A percentile compares a stretch with the other conserved stretches of the same genome.
Evolutionary conservation across 441 rosid species (phyloP).

Genomic region (Isatis lusitanica): DNA sequence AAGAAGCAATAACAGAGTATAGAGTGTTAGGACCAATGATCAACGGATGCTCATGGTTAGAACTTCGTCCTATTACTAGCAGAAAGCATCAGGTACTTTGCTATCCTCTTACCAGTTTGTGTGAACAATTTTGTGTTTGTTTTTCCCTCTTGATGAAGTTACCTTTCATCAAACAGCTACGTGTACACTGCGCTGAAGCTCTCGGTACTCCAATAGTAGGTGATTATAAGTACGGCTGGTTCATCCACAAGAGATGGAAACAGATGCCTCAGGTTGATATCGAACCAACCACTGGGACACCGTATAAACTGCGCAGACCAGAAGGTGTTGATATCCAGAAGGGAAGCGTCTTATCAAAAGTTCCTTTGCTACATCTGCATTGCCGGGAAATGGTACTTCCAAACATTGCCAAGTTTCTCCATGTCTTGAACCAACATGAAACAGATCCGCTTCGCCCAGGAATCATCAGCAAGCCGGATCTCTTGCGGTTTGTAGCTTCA

Average conservation of each 20-base stretch:
- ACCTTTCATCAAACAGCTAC: slow-evolving; percentile 45
- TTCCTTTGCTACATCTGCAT: slow-evolving; percentile 69
- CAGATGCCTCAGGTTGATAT: slow-evolving; percentile 56
- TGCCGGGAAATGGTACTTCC: slow-evolving; percentile 73
- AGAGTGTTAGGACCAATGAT: slow-evolving; percentile 80
- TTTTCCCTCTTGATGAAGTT: neutral
- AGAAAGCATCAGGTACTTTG: slow-evolving; percentile 67
- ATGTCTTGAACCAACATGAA: slow-evolving; percentile 38
- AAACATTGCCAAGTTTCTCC: slow-evolving; percentile 61
- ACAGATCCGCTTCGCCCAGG: slow-evolving; percentile 25
- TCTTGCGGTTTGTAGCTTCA: slow-evolving; percentile 71
- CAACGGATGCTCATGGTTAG: slow-evolving; percentile 71
- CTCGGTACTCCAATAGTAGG: slow-evolving; percentile 75
- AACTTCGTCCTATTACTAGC: slow-evolving; percentile 59
- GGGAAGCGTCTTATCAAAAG: slow-evolving; percentile 69
- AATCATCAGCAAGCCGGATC: slow-evolving; percentile 47
- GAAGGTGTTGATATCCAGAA: slow-evolving; percentile 70
- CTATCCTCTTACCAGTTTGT: neutral
- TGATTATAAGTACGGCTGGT: slow-evolving; percentile 77
- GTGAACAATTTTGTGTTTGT: neutral
- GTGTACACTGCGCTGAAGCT: slow-evolving; percentile 77
- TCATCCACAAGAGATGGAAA: slow-evolving; percentile 65
- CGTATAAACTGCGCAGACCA: slow-evolving; percentile 66
- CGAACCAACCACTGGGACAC: slow-evolving; percentile 54
- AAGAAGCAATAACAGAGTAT: slow-evolving; percentile 80